Percentiles rank a stretch among this genome's conserved stretches.
Conservation (phyloP, 805 yeast genomes). For the Torulaspora maleeae region DNA sequence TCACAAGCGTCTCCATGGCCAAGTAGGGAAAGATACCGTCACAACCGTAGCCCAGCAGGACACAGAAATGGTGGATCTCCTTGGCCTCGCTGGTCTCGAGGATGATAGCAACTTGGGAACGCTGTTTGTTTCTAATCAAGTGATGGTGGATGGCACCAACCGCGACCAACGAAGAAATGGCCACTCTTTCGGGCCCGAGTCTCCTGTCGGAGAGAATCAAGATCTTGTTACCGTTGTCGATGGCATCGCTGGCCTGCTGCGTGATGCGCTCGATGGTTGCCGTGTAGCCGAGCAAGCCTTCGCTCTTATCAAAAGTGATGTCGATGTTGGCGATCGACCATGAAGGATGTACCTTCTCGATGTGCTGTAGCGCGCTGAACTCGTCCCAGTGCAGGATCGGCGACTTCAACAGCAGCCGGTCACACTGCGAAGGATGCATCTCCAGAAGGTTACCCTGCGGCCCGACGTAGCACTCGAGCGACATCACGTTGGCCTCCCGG, state of each 20-base stretch:
- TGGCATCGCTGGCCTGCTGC: slow-evolving; percentile 79
- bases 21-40: slow-evolving; percentile 94
- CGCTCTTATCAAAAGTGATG: slow-evolving; percentile 78
- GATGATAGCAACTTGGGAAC: slow-evolving; percentile 88
- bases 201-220: slow-evolving; percentile 71
- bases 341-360: slow-evolving; percentile 70
- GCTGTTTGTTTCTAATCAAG: slow-evolving; percentile 89
- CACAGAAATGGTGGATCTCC: slow-evolving; percentile 95
- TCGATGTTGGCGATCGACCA: slow-evolving; percentile 84
- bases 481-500: slow-evolving; percentile 95
- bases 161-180: slow-evolving; percentile 88
- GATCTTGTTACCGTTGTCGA: slow-evolving; percentile 68
- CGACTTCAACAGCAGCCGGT: slow-evolving; percentile 73
- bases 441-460: slow-evolving; percentile 95
- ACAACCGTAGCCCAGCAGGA: slow-evolving; percentile 93
- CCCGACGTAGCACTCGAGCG: slow-evolving; percentile 92
- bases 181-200: slow-evolving; percentile 56
- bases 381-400: slow-evolving; percentile 77
- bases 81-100: slow-evolving; percentile 96
- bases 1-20: slow-evolving; percentile 81
- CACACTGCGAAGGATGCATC: slow-evolving; percentile 88
- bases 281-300: slow-evolving; percentile 82
- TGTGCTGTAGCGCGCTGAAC: slow-evolving; percentile 66
- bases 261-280: slow-evolving; percentile 83
- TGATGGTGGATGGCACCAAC: slow-evolving; percentile 96